Percentiles rank a stretch among this genome's conserved stretches.
Conservation (phyloP, 768 basidiomycete species). For the Pleurotus salmoneostramineus region DNA sequence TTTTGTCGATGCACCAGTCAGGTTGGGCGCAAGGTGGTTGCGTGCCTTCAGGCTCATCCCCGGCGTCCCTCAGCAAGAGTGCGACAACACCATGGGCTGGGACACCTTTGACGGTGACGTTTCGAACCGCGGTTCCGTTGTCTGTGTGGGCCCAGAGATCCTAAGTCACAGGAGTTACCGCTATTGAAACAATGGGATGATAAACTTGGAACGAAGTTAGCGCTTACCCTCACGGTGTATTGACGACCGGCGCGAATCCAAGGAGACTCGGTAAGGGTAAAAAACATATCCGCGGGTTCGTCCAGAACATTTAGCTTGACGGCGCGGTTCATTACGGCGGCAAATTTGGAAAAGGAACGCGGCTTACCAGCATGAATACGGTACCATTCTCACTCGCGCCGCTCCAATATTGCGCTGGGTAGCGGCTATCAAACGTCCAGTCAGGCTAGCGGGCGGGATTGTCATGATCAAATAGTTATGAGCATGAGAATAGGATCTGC, state of each 20-base stretch:
- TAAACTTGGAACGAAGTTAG: neutral
- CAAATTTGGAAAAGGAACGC: neutral
- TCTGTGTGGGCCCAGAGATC: conserved; percentile 56
- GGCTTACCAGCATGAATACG: conserved; percentile 59
- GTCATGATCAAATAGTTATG: conserved; percentile 4
- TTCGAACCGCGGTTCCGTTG: conserved; percentile 50
- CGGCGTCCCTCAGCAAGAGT: conserved; percentile 53
- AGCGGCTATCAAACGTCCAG: conserved; percentile 37
- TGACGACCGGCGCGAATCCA: conserved; percentile 62
- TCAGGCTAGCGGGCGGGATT: conserved; percentile 27
- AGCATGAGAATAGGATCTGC: conserved; percentile 7
- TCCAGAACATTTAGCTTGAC: conserved; percentile 53
- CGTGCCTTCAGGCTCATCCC: conserved; percentile 58
- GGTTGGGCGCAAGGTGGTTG: conserved; percentile 53
- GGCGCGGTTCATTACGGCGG: neutral
- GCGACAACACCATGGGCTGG: conserved; percentile 57
- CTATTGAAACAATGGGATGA: neutral
- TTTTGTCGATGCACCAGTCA: conserved; percentile 56
- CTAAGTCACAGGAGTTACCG: conserved; percentile 12
- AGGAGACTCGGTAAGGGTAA: conserved; percentile 60
- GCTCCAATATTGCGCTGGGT: conserved; percentile 71
- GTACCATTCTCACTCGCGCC: conserved; percentile 63
- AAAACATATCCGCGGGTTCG: conserved; percentile 47
- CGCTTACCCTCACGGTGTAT: conserved; percentile 53
- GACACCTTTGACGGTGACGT: conserved; percentile 39